Conservation (phyloP, 1,139 yeast species). For the Taiozyma onychis region DNA sequence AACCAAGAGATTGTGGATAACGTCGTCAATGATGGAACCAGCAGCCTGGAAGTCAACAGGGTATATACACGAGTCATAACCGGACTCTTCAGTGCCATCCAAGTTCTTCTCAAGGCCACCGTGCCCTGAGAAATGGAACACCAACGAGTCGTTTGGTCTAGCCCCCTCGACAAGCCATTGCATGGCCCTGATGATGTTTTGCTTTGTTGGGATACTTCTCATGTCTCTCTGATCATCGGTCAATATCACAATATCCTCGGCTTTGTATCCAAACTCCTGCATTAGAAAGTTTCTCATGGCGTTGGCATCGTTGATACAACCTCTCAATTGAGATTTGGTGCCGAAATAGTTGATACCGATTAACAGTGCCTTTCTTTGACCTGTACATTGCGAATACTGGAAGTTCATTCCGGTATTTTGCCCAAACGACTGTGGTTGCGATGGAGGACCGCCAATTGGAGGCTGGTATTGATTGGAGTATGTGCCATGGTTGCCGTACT, state of each 20-base stretch:
- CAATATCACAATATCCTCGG: slow-evolving; percentile 81
- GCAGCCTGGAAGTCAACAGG: slow-evolving; percentile 79
- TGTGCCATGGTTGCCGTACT: slow-evolving; percentile 19
- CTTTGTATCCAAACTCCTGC: slow-evolving; percentile 55
- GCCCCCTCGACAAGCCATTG: slow-evolving; percentile 87
- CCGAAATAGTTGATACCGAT: slow-evolving; percentile 88
- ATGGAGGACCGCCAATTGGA: slow-evolving; percentile 24
- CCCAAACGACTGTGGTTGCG: slow-evolving; percentile 31
- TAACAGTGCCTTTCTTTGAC: slow-evolving; percentile 73
- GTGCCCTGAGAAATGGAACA: slow-evolving; percentile 91
- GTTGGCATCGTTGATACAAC: slow-evolving; percentile 82
- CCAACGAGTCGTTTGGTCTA: slow-evolving; percentile 72
- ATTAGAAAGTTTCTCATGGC: slow-evolving; percentile 57
- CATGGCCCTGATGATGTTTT: slow-evolving; percentile 82
- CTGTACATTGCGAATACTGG: slow-evolving; percentile 74
- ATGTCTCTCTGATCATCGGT: slow-evolving; percentile 67
- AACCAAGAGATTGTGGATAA: slow-evolving; percentile 79
- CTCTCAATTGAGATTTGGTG: slow-evolving; percentile 58
- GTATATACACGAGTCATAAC: slow-evolving; percentile 83
- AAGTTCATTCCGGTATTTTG: slow-evolving; percentile 28
- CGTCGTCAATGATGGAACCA: slow-evolving; percentile 80
- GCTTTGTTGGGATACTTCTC: slow-evolving; percentile 67
- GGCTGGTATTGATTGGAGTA: neutral
- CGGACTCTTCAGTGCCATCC: slow-evolving; percentile 90
- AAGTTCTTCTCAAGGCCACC: slow-evolving; percentile 80